Percentiles rank a stretch among this genome's conserved stretches.
Conservation (phyloP, 1,284 basidiomycete species). For the Moesziomyces antarcticus region DNA sequence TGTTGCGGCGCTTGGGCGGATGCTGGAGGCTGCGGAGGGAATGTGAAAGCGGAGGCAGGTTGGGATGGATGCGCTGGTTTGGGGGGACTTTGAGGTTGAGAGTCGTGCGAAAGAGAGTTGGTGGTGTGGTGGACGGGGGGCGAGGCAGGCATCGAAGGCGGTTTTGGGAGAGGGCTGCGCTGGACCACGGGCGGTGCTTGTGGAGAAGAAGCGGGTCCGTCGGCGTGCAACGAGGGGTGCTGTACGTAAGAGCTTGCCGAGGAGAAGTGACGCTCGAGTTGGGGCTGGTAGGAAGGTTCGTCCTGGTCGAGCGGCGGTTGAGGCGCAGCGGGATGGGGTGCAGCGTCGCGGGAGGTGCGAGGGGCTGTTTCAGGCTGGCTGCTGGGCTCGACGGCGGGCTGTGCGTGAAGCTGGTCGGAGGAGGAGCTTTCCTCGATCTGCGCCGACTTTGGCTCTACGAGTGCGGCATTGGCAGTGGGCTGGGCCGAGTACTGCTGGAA, state of each 20-base stretch:
- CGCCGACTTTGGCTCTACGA: constrained; percentile 41
- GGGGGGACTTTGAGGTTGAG: constrained; percentile 9
- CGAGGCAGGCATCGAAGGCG: constrained; percentile 22
- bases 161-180: constrained; percentile 34
- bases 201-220: constrained; percentile 28
- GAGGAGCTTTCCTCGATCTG: constrained; percentile 30
- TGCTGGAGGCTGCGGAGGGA: constrained; percentile 7
- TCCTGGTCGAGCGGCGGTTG: constrained; percentile 1
- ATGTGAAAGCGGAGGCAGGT: constrained; percentile 9
- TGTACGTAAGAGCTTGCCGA: constrained; percentile 45
- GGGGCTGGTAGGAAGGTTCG: constrained; percentile 8
- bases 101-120: constrained; percentile 2
- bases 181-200: constrained; percentile 3
- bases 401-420: constrained; percentile 6
- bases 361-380: constrained; percentile 1
- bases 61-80: constrained; percentile 3
- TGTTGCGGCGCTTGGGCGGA: constrained; percentile 1
- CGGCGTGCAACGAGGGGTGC: constrained; percentile 14
- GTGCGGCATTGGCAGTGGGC: constrained; percentile 20
- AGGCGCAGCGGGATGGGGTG: neutral
- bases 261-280: constrained; percentile 44
- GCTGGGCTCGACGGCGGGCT: neutral
- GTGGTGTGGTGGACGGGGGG: constrained; percentile 7
- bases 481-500: constrained; percentile 41
- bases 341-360: neutral